Evolutionary conservation across 192 early-diverging fungal species (phyloP), one percentile per base, ranked within the genome.

Genomic region (Backusella parvicylindrica): DNA sequence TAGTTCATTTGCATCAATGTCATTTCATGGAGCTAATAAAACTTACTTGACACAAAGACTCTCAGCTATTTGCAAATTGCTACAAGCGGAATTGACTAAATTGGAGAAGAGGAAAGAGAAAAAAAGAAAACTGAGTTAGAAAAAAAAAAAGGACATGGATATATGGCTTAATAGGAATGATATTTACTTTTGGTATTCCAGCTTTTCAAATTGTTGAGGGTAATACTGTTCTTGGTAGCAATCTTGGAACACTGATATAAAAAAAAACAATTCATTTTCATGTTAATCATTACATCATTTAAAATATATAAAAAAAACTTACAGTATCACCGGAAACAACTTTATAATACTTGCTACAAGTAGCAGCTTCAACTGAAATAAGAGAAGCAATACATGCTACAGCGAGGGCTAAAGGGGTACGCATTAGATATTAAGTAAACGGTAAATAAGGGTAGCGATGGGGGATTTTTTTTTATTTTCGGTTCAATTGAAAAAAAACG

Each of bases 61-160:
- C 36, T 75, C 64, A 38, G 50, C 74, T 40, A 75, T 47, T 33
- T 75, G 38, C 32, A 75, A 60, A 37, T 75, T 75, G 26, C 49
- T 75, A 70, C 74, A 75, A 23, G n/a, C 23, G 21, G 32, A 28
- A 50, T 75, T 75, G 49, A 75, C 67, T 75, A 74, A 18, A n/a
- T n/a, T 23, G 64, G 4, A 53, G 16, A 6, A 47, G 12, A 47
- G 16, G 41, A 18, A 47, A 2, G 13, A 23, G 12, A 60, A 13
- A 30, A 56, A 32, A 53, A 37, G 50, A 72, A 16, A 33, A 11
- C 33, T 23, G 47, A 35, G 32, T 38, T 23, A 73, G 23, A 56
- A 56, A 56, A 56, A 26, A 28, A 2, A 64, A 36, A 11, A 64
- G 21, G 11, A 28, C 15, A 21, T 66, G 28, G 50, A 38, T 65